These are phyloP conservation scores for Pestalotiopsis sp. DNA, from an alignment of 2,329 filamentous ascomycete species.

Conservation along the genomic window DNA sequence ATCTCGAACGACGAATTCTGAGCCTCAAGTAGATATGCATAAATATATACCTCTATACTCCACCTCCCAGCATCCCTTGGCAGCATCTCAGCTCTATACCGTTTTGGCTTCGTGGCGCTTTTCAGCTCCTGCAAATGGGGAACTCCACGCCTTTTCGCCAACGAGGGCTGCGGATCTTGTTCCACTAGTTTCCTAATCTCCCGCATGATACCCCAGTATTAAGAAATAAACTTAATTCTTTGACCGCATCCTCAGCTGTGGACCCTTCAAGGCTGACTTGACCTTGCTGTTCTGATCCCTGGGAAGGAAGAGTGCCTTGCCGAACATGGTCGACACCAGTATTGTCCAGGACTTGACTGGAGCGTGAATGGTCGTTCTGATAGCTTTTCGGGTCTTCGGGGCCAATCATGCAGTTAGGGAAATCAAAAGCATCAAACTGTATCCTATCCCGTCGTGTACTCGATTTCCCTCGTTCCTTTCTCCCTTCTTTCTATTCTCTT, in stretches of 20 bases:
- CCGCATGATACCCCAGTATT: neutral
- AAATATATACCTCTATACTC: neutral
- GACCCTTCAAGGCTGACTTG: neutral
- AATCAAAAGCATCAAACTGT: neutral
- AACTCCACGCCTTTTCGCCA: neutral
- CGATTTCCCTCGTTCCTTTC: neutral
- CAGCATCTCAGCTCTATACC: slow-evolving; percentile 4
- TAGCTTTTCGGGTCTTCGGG: neutral
- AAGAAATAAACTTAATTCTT: no score
- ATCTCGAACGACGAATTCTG: neutral
- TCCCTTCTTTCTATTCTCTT: neutral
- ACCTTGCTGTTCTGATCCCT: neutral
- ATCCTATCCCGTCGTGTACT: neutral
- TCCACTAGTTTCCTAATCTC: no score
- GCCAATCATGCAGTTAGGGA: neutral
- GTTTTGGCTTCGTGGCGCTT: slow-evolving; percentile 19
- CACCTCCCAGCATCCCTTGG: neutral
- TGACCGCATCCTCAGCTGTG: no score
- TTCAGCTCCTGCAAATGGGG: slow-evolving; percentile 40
- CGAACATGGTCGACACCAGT: neutral
- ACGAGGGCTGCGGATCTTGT: neutral
- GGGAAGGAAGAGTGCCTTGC: slow-evolving; percentile 7
- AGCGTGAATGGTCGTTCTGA: neutral
- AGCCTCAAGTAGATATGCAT: neutral
- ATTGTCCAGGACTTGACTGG: no score